Percentiles rank a stretch among this genome's conserved stretches.
Evolutionary conservation across 192 early-diverging fungal genomes (phyloP).

Genomic region (Rhizophlyctis rosea): DNA sequence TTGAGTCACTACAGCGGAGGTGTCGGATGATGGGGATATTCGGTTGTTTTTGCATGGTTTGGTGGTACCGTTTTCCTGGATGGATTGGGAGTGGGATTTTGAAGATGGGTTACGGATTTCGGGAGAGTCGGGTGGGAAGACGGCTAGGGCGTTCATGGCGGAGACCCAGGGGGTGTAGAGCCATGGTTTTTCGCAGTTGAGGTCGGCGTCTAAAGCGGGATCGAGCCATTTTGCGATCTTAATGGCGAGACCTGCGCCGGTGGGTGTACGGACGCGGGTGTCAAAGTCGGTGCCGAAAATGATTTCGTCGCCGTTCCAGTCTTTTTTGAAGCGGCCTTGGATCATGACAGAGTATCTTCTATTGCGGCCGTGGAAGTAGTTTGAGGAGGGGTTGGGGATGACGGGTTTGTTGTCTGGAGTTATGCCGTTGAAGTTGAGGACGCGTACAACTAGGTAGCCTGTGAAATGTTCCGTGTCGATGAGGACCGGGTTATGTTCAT

Average conservation of each 20-base stretch:
- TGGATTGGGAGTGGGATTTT: neutral
- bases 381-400: slow-evolving; percentile 27
- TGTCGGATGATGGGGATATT: neutral
- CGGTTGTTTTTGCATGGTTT: neutral
- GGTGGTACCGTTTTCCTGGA: neutral
- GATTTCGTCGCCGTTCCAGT: slow-evolving; percentile 38
- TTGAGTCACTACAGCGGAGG: neutral
- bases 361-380: slow-evolving; percentile 41
- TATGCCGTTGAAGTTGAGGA: slow-evolving; percentile 36
- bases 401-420: slow-evolving; percentile 8
- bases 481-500: slow-evolving; percentile 35
- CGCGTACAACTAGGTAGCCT: slow-evolving; percentile 36
- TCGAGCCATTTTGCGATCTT: slow-evolving; percentile 49
- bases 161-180: slow-evolving; percentile 34
- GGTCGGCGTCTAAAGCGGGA: slow-evolving; percentile 32
- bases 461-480: slow-evolving; percentile 33
- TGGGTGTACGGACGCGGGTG: slow-evolving; percentile 20
- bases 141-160: slow-evolving; percentile 40
- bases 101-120: slow-evolving; percentile 5
- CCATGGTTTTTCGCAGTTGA: slow-evolving; percentile 26
- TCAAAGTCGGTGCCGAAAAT: slow-evolving; percentile 39
- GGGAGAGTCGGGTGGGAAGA: slow-evolving; percentile 20
- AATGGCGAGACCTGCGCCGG: slow-evolving; percentile 26
- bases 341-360: slow-evolving; percentile 40
- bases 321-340: slow-evolving; percentile 40